Percentiles rank a stretch among this genome's conserved stretches.
These are phyloP conservation scores for Rhododendron ferrugineum DNA, from an alignment of 148 eudicot species.

Conservation along the genomic window DNA sequence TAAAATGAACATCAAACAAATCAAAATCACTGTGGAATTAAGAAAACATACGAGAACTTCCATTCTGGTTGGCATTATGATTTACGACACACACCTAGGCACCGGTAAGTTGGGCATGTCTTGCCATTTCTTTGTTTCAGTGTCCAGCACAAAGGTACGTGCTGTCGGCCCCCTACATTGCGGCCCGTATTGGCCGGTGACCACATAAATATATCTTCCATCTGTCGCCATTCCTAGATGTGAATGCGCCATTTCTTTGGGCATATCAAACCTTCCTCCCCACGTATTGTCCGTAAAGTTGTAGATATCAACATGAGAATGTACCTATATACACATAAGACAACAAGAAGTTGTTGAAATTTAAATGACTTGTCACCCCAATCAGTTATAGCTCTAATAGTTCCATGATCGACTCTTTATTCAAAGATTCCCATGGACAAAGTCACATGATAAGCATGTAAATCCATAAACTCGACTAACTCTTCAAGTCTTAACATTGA, in stretches of 20 bases:
- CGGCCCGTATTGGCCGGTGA: conserved; percentile 97
- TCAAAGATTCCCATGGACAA: background rate
- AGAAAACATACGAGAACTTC: background rate
- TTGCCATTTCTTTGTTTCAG: conserved; percentile 72
- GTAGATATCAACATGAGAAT: conserved; percentile 97
- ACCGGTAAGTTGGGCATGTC: conserved; percentile 81
- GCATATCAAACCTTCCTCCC: conserved; percentile 97
- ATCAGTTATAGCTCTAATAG: background rate
- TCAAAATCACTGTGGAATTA: background rate
- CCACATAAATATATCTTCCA: conserved; percentile 88
- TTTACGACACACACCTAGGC: conserved; percentile 58
- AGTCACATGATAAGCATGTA: background rate
- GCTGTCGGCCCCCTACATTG: conserved; percentile 98
- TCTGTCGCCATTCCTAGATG: conserved; percentile 98
- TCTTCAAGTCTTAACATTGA: background rate
- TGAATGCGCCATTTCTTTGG: conserved; percentile 99
- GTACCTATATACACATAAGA: conserved; percentile 48
- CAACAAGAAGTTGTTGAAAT: background rate
- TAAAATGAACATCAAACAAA: conserved; percentile 7
- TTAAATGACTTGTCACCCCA: background rate
- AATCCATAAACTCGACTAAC: background rate
- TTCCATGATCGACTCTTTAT: background rate
- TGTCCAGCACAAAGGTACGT: conserved; percentile 76
- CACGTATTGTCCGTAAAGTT: conserved; percentile 84
- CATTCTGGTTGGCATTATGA: background rate